Evolutionary conservation across 257 asterid species (phyloP).

Genomic region (Solanum lignicaule): DNA sequence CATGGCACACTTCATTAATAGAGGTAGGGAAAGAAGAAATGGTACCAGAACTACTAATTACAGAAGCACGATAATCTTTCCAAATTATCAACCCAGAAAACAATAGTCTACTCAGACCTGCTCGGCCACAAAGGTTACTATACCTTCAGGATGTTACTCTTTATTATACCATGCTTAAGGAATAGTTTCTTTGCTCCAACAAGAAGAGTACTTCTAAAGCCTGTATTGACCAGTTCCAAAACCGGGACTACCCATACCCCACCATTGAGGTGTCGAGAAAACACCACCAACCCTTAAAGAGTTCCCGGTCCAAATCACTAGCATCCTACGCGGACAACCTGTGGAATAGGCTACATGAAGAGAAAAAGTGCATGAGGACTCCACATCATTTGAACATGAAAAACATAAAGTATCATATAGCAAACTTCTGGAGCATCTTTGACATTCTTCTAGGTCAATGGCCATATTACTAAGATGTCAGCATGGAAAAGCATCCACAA

Average conservation of each 20-base stretch:
- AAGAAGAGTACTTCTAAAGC: neutral
- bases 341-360: conserved; percentile 8
- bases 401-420: conserved; percentile 18
- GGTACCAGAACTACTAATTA: neutral
- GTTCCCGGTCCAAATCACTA: conserved; percentile 19
- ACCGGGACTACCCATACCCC: neutral
- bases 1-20: neutral
- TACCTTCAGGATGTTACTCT: neutral
- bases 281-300: conserved; percentile 18
- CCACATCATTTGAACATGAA: conserved; percentile 19
- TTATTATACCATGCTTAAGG: neutral
- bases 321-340: conserved; percentile 27
- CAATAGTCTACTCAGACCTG: neutral
- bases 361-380: neutral
- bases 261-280: neutral
- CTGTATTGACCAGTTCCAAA: neutral
- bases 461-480: conserved; percentile 47
- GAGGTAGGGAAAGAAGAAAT: neutral
- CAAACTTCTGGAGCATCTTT: conserved; percentile 27
- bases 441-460: conserved; percentile 53
- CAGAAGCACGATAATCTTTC: neutral
- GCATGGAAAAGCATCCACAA: conserved; percentile 57
- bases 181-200: neutral
- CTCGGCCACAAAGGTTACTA: neutral
- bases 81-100: neutral